A percentile compares a stretch with the other conserved stretches of the same genome.
Conservation (phyloP, 2,329 filamentous ascomycete species). For the Zopfia rhizophila region DNA sequence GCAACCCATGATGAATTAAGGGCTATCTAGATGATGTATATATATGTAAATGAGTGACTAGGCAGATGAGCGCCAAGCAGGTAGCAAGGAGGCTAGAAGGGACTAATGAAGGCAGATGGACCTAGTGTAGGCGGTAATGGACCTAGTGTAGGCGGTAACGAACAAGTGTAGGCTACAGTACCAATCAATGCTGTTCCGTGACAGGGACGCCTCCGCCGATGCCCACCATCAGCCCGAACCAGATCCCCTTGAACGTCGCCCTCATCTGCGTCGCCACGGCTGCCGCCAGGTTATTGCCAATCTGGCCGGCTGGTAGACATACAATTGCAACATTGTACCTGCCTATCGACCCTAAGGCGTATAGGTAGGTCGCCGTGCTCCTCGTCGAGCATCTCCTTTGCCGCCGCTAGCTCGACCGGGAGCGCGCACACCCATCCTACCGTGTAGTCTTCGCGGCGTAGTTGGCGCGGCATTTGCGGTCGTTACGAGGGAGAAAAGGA, state of each 20-base stretch:
- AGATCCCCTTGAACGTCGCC: constrained; percentile 44
- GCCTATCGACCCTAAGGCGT: constrained; percentile 33
- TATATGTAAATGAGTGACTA: too few relatives aligned
- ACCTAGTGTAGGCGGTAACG: too few relatives aligned
- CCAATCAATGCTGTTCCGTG: constrained; percentile 2
- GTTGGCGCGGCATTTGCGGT: constrained; percentile 12
- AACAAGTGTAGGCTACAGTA: too few relatives aligned
- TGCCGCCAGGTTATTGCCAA: constrained; percentile 48
- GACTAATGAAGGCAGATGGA: too few relatives aligned
- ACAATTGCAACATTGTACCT: constrained; percentile 48
- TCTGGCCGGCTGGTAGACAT: constrained; percentile 40
- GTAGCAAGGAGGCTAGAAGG: too few relatives aligned
- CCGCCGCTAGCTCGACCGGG: constrained; percentile 38
- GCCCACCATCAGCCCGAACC: constrained; percentile 57
- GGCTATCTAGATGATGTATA: too few relatives aligned
- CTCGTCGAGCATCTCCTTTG: constrained; percentile 37
- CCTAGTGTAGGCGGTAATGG: too few relatives aligned
- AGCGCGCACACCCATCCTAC: constrained; percentile 46
- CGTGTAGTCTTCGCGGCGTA: constrained; percentile 29
- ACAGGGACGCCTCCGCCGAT: constrained; percentile 49
- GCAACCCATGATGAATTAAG: too few relatives aligned
- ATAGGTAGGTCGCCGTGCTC: constrained; percentile 26
- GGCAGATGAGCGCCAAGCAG: too few relatives aligned
- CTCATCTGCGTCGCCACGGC: constrained; percentile 43
- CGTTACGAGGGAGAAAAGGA: constrained; percentile 7